These are phyloP conservation scores for Cladorrhinum samala DNA, from an alignment of 495 filamentous ascomycete genomes.

Conservation along the genomic window DNA sequence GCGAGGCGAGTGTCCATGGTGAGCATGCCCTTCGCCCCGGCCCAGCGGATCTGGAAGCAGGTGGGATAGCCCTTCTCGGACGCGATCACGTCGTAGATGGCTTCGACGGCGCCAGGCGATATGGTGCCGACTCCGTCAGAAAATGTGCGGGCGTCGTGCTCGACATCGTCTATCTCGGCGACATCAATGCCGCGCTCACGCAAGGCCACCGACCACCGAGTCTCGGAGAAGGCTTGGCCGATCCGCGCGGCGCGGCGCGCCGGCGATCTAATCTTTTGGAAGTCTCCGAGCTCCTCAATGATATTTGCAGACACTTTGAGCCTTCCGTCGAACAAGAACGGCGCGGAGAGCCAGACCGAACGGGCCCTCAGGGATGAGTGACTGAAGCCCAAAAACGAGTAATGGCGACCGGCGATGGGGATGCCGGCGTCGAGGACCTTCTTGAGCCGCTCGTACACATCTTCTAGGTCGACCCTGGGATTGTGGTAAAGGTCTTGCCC, in stretches of 20 bases:
- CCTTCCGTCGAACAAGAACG: slow-evolving; percentile 48
- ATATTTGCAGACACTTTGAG: slow-evolving; percentile 44
- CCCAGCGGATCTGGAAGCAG: slow-evolving; percentile 65
- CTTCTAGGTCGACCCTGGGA: slow-evolving; percentile 44
- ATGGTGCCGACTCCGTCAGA: slow-evolving; percentile 76
- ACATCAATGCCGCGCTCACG: slow-evolving; percentile 28
- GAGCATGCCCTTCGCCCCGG: slow-evolving; percentile 67
- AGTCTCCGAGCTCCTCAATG: slow-evolving; percentile 59
- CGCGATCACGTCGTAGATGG: slow-evolving; percentile 44
- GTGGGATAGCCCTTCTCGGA: slow-evolving; percentile 45
- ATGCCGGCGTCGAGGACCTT: slow-evolving; percentile 50
- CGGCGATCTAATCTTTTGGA: slow-evolving; percentile 55
- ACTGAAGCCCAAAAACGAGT: slow-evolving; percentile 71
- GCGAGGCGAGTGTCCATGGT: slow-evolving; percentile 54
- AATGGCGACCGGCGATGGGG: slow-evolving; percentile 56
- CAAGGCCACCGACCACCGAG: slow-evolving; percentile 46
- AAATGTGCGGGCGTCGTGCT: slow-evolving; percentile 49
- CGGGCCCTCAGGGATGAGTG: slow-evolving; percentile 68
- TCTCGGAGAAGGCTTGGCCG: slow-evolving; percentile 79
- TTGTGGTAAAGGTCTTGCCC: slow-evolving; percentile 56
- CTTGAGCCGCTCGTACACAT: slow-evolving; percentile 56
- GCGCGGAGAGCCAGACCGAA: slow-evolving; percentile 68
- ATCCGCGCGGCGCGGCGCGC: slow-evolving; percentile 76
- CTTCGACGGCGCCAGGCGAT: slow-evolving; percentile 49
- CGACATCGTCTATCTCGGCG: slow-evolving; percentile 37